Base-by-base conservation (phyloP, 768 basidiomycete species). In the Ramaria sp. region DNA sequence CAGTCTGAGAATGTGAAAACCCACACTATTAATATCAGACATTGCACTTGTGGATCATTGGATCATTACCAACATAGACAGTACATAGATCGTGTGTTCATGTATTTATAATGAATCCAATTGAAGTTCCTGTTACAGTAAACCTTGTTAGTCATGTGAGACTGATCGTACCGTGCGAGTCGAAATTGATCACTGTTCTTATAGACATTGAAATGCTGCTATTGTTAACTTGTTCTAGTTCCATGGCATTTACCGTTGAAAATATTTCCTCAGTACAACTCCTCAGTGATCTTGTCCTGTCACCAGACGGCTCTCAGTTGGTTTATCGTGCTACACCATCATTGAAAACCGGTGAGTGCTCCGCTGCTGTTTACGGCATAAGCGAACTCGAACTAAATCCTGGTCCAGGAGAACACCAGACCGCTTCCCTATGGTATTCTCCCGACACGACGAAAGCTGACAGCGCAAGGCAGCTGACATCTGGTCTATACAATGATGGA, bases 401-500 rank as follows among this genome's bases (percentile, higher is more conserved):
- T 16, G 16, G n/a, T n/a, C n/a, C 50, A 42, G 39, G 41, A 22
- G 36, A 41, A 27, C 34, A 50, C 15, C 18, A 25, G 15, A 56
- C 39, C 4, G 49, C 34, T 16, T 32, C 50, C 3, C 22, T 57
- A 13, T 57, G 56, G 56, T 52, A 52, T 43, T 34, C 50, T 15
- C 34, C 49, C 2, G 56, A 57, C 42, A 41, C 50, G n/a, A 16
- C 24, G 15, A 52, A 57, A 34, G 50, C 18, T 5, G 50, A 49
- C 50, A 57, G 45, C 20, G 50, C 56, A 42, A 41, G 25, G 9
- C 56, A 57, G 37, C 49, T 57, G 25, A 57, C 56, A 16, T 52
- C 50, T 10, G 56, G 56, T 18, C 24, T 45, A 36, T 57, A 41
- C 39, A 52, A 57, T 37, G 56, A 57, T 32, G 30, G n/a, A 25